A percentile compares a stretch with the other conserved stretches of the same genome.
These are phyloP conservation scores for Candida takata DNA, from an alignment of 805 yeast genomes.

Conservation along the genomic window DNA sequence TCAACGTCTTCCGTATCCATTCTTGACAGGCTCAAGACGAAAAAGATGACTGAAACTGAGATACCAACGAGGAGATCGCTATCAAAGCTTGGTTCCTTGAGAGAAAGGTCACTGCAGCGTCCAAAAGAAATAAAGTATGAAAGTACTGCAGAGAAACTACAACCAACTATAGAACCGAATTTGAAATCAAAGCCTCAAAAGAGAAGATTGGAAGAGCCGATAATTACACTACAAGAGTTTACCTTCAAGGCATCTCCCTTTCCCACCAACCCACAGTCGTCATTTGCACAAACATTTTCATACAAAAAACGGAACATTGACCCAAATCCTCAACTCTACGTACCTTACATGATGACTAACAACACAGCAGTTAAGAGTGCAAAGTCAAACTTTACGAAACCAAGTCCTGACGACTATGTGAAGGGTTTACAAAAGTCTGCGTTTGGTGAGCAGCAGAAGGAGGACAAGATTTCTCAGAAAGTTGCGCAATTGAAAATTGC, in stretches of 20 bases:
- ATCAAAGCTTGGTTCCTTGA: background rate
- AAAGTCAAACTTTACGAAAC: constrained; percentile 49
- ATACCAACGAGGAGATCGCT: background rate
- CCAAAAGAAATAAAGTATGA: constrained; percentile 1
- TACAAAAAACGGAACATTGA: constrained; percentile 21
- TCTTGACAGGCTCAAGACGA: constrained; percentile 15
- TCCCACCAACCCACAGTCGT: background rate
- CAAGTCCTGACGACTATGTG: constrained; percentile 80
- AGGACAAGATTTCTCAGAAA: constrained; percentile 19
- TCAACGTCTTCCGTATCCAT: constrained; percentile 15
- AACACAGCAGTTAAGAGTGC: constrained; percentile 30
- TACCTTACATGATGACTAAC: constrained; percentile 33
- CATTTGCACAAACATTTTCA: constrained; percentile 5
- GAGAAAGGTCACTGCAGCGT: constrained; percentile 1
- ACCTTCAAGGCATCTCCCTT: constrained; percentile 2
- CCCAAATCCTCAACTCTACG: constrained; percentile 18
- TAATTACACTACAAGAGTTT: constrained; percentile 2
- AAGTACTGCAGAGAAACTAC: background rate
- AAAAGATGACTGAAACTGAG: background rate
- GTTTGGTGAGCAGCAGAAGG: constrained; percentile 28
- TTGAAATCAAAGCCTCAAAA: constrained; percentile 1
- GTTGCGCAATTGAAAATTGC: constrained; percentile 13
- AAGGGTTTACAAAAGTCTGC: constrained; percentile 49
- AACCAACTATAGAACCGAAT: background rate
- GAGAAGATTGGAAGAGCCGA: constrained; percentile 1